Evolutionary conservation across 768 basidiomycete species (phyloP).

Genomic region (Serendipita vermifera): DNA sequence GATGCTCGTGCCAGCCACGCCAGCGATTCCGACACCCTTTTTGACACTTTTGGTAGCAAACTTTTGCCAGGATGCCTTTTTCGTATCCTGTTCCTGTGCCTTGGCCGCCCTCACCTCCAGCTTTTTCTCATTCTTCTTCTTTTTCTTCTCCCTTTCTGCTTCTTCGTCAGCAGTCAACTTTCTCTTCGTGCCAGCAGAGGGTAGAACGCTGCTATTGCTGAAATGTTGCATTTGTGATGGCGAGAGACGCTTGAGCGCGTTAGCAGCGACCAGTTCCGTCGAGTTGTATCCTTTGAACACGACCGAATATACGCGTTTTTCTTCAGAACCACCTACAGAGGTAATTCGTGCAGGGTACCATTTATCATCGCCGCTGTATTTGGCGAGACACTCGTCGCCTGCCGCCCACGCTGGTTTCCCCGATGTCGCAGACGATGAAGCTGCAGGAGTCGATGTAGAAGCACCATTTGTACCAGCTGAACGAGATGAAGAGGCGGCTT

Average conservation of each 20-base stretch:
- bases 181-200: conserved; percentile 56
- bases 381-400: conserved; percentile 76
- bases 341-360: conserved; percentile 88
- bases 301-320: conserved; percentile 77
- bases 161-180: conserved; percentile 63
- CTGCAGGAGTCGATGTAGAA: background rate
- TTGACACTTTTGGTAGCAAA: conserved; percentile 91
- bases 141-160: conserved; percentile 77
- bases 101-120: conserved; percentile 69
- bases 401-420: conserved; percentile 38
- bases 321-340: conserved; percentile 65
- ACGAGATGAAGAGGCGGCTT: conserved; percentile 32
- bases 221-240: conserved; percentile 19
- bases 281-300: conserved; percentile 87
- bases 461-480: conserved; percentile 30
- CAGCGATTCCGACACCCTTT: conserved; percentile 85
- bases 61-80: conserved; percentile 86
- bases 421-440: background rate
- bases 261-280: conserved; percentile 66
- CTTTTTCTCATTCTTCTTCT: conserved; percentile 94
- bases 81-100: conserved; percentile 72
- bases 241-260: conserved; percentile 59
- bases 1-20: conserved; percentile 76
- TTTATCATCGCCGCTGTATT: conserved; percentile 68
- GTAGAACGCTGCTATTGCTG: conserved; percentile 25